Base-by-base conservation (phyloP, 1,284 basidiomycete species). In the Polyporus tsugae region DNA sequence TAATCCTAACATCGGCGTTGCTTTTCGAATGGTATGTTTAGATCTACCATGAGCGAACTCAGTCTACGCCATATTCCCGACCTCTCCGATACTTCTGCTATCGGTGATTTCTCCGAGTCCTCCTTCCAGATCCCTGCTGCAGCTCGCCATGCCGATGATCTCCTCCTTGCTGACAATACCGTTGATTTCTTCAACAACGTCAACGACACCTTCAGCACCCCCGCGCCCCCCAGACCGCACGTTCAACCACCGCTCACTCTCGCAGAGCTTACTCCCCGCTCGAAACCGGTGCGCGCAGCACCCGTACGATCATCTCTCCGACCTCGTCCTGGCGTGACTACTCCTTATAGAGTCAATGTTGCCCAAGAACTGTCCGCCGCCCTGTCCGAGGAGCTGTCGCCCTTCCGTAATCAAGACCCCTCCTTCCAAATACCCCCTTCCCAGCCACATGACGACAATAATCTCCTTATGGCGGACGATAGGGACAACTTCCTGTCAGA, bases 51-150 rank as follows among this genome's bases (percentile, higher is more conserved):
- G 72, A 70, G 41, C 7, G 77, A 78, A 49, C 59, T 78, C 29
- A 78, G 77, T 60, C 73, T 73, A 42, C 75, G 75, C 46, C 73
- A 78, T 65, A 64, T 76, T 19, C 76, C 76, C 35, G 76, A 76
- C 60, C 62, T 74, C 36, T 78, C 75, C 19, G 74, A 74, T 35
- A 58, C 66, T 11, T 72, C 74, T 22, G 69, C 53, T 38, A 52
- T 66, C 10, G 67, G 71, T 41, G 74, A 77, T 62, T 69, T 75
- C 60, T 76, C 77, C 36, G 76, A 79, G n/a, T 62, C 72, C 11
- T 78, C 78, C 6, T 79, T 79, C 68, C 77, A 79, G 60, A 78
- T 79, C n/a, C 77, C 78, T 11, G 60, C 52, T 4, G 66, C 70
- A 25, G 62, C 70, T 25, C 66, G 69, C 11, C 67, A 68, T 15